A percentile compares a stretch with the other conserved stretches of the same genome.
phyloP scores from a whole-genome alignment of 371 early-diverging fungal genomes.

The Rhizomucor miehei region DNA sequence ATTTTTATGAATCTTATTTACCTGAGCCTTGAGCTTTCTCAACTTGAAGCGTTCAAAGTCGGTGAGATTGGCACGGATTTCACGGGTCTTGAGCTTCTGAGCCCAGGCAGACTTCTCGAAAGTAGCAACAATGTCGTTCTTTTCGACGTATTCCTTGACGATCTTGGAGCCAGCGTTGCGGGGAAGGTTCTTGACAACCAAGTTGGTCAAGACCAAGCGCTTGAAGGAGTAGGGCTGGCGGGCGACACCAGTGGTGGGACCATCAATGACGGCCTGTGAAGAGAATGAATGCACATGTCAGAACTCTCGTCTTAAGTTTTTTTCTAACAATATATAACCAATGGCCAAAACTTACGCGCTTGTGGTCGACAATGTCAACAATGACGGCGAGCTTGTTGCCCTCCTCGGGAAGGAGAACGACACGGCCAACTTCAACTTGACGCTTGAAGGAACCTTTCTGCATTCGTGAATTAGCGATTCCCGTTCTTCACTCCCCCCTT shows the following conservation, averaged over 20 bases:
- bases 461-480: not conserved
- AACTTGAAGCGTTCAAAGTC: conserved; percentile 99
- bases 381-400: conserved; percentile 97
- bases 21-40: conserved; percentile 80
- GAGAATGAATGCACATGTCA: not conserved
- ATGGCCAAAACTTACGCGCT: conserved; percentile 60
- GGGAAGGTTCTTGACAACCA: conserved; percentile 85
- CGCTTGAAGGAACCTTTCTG: conserved; percentile 75
- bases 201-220: conserved; percentile 86
- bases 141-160: conserved; percentile 84
- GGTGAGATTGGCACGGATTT: conserved; percentile 73
- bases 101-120: conserved; percentile 94
- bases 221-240: conserved; percentile 88
- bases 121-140: conserved; percentile 72
- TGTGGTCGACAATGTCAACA: conserved; percentile 98
- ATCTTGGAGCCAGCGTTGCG: conserved; percentile 77
- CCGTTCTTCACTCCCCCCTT: not conserved
- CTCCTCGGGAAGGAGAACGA: conserved; percentile 91
- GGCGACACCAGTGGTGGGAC: conserved; percentile 93
- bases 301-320: no score
- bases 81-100: conserved; percentile 86
- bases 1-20: conserved; percentile 37
- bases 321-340: not conserved
- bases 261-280: conserved; percentile 88
- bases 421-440: conserved; percentile 98